A percentile compares a stretch with the other conserved stretches of the same genome.
phyloP scores from a whole-genome alignment of 2,329 filamentous ascomycete species.

The Clonostachys sp. region DNA sequence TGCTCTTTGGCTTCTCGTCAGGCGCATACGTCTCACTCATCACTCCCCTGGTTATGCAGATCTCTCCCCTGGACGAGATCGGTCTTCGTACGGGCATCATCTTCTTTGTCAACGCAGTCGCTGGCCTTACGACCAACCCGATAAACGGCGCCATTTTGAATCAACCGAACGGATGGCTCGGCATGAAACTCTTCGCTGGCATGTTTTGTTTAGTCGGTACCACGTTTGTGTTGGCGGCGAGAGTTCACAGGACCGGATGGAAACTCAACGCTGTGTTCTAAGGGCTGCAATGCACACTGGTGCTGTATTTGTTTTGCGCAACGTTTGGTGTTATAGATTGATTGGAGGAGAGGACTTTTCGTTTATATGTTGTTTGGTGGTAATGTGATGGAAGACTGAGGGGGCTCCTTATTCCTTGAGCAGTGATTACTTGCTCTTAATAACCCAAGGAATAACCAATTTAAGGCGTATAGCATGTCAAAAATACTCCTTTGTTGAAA shows the following conservation, averaged over 20 bases:
- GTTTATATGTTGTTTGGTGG: too few relatives aligned
- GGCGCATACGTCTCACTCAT: conserved; percentile 33
- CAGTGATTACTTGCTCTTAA: too few relatives aligned
- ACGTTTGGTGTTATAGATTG: too few relatives aligned
- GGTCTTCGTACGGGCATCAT: conserved; percentile 39
- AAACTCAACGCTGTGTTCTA: not conserved
- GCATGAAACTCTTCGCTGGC: conserved; percentile 29
- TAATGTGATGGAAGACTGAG: too few relatives aligned
- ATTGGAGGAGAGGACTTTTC: too few relatives aligned
- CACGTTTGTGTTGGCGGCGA: not conserved
- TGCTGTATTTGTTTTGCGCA: too few relatives aligned
- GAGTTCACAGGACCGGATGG: not conserved
- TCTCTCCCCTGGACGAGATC: conserved; percentile 46
- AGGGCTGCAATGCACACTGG: not conserved
- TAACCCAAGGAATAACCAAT: too few relatives aligned
- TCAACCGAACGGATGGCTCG: conserved; percentile 17
- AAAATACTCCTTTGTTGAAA: too few relatives aligned
- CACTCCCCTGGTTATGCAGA: conserved; percentile 37
- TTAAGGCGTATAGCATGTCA: too few relatives aligned
- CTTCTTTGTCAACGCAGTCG: conserved; percentile 52
- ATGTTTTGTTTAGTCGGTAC: conserved; percentile 22
- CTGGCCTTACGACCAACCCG: conserved; percentile 51
- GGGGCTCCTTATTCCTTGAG: too few relatives aligned
- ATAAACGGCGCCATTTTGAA: conserved; percentile 44
- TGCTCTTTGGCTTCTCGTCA: conserved; percentile 34